Conservation (phyloP, 129 eudicot species). For the Gnaphalium uliginosum region DNA sequence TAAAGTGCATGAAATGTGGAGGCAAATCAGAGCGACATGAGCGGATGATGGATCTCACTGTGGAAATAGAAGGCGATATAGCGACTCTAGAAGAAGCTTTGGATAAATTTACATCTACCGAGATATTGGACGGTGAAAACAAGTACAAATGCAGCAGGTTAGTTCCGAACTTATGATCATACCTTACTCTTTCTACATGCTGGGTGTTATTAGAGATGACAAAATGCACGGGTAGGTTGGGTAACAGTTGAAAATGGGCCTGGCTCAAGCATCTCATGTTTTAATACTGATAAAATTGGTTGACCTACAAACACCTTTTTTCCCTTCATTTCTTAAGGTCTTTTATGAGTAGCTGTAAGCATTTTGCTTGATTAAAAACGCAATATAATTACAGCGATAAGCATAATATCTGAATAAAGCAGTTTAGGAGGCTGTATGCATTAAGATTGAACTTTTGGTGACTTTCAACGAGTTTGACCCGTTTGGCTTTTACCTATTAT, state of each 20-base stretch:
- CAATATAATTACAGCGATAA: neutral
- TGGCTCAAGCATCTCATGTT: neutral
- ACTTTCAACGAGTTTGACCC: neutral
- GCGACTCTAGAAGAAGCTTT: constrained; percentile 84
- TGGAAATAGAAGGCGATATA: constrained; percentile 84
- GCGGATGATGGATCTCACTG: constrained; percentile 91
- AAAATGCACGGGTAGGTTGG: neutral
- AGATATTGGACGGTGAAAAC: constrained; percentile 86
- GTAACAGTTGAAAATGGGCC: neutral
- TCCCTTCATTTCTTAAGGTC: neutral
- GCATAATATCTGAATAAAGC: too few relatives aligned
- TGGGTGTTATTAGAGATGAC: neutral
- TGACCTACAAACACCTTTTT: neutral
- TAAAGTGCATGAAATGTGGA: constrained; percentile 81
- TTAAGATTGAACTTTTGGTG: neutral
- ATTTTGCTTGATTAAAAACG: neutral
- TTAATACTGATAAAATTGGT: too few relatives aligned
- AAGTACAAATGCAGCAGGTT: constrained; percentile 94
- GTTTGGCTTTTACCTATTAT: neutral
- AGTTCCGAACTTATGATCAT: constrained; percentile 25
- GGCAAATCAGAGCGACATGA: constrained; percentile 80
- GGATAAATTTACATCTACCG: constrained; percentile 63
- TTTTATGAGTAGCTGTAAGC: neutral
- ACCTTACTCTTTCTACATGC: neutral
- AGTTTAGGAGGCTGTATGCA: too few relatives aligned